Conservation (phyloP, 345 rosid species). For the Erucastrum elatum region DNA sequence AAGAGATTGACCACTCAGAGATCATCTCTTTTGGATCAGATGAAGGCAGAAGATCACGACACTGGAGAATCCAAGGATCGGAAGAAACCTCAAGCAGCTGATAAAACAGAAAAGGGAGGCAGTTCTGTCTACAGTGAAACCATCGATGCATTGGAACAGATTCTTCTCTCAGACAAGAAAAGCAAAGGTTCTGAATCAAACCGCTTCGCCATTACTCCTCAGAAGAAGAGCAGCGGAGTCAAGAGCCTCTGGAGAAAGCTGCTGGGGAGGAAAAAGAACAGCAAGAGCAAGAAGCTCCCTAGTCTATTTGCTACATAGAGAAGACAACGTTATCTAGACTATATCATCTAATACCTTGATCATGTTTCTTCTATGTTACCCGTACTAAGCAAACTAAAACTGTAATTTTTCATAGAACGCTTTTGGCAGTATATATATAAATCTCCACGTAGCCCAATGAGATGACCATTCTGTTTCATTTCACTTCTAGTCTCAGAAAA, state of each 20-base stretch:
- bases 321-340: not conserved
- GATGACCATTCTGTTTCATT: conserved; percentile 18
- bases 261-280: conserved; percentile 58
- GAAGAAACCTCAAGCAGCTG: conserved; percentile 26
- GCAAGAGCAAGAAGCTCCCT: conserved; percentile 45
- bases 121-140: conserved; percentile 35
- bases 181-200: conserved; percentile 37
- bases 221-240: conserved; percentile 46
- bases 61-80: conserved; percentile 21
- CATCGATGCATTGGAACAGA: conserved; percentile 49
- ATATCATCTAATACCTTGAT: conserved; percentile 19
- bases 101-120: conserved; percentile 31
- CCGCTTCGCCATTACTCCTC: conserved; percentile 58
- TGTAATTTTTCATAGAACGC: not conserved
- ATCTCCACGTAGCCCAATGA: conserved; percentile 12
- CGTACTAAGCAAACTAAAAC: conserved; percentile 22
- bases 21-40: conserved; percentile 77
- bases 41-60: conserved; percentile 79
- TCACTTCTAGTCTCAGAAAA: conserved; percentile 19
- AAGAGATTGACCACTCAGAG: conserved; percentile 50
- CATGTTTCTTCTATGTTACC: conserved; percentile 6
- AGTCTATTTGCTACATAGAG: conserved; percentile 41
- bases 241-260: conserved; percentile 73
- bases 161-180: conserved; percentile 38
- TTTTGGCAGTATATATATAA: conserved; percentile 27